These are phyloP conservation scores for Alternaria atra DNA, from an alignment of 2,329 filamentous ascomycete species.

Conservation along the genomic window DNA sequence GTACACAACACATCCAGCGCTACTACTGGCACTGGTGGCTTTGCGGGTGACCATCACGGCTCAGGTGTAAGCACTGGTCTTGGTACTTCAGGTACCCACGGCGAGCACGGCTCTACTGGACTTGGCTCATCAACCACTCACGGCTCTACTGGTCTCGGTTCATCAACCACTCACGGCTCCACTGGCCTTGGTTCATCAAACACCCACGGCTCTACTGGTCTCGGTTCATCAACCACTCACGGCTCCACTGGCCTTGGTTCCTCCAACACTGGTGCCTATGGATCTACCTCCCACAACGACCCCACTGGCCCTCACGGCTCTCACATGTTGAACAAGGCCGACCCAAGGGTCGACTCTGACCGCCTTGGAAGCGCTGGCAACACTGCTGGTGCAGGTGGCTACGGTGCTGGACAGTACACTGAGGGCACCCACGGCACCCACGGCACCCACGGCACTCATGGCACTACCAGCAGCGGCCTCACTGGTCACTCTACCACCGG, in stretches of 20 bases:
- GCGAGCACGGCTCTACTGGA: slow-evolving; percentile 2
- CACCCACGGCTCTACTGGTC: slow-evolving; percentile 4
- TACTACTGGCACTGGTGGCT: slow-evolving; percentile 18
- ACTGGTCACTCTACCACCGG: slow-evolving; percentile 12
- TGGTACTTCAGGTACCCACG: slow-evolving; percentile 7
- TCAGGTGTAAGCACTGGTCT: slow-evolving; percentile 12
- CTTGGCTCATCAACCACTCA: slow-evolving; percentile 30
- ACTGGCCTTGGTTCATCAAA: no score
- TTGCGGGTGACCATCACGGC: slow-evolving; percentile 2
- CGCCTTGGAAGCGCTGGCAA: slow-evolving; percentile 40
- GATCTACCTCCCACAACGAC: slow-evolving; percentile 29
- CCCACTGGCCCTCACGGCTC: slow-evolving; percentile 11
- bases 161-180: no score
- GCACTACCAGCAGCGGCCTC: slow-evolving; percentile 17
- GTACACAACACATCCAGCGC: slow-evolving; percentile 19
- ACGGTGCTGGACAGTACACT: slow-evolving; percentile 20
- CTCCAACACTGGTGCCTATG: slow-evolving; percentile 10
- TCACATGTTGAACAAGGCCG: slow-evolving; percentile 38
- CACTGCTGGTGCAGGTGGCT: slow-evolving; percentile 35
- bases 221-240: slow-evolving; percentile 2
- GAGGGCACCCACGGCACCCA: slow-evolving; percentile 17
- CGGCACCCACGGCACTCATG: slow-evolving; percentile 17
- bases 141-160: no score
- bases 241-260: slow-evolving; percentile 1
- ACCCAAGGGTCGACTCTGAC: slow-evolving; percentile 50